Conservation (phyloP, 2,329 filamentous ascomycete genomes). For the Daldinia sp. region DNA sequence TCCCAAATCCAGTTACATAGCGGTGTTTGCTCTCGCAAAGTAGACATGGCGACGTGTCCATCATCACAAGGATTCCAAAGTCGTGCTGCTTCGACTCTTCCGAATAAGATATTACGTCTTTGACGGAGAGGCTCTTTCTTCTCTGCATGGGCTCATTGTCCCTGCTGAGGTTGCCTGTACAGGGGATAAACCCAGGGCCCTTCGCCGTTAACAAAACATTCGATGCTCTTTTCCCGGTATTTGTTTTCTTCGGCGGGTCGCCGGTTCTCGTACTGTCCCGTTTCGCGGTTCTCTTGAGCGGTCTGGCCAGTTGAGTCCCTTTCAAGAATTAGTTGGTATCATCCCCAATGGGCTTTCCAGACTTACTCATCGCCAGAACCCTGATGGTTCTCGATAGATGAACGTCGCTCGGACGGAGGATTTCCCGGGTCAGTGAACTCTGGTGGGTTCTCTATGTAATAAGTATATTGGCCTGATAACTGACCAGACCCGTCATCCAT, state of each 20-base stretch:
- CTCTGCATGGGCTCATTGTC: no score
- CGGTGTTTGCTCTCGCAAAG: background rate
- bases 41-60: background rate
- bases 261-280: background rate
- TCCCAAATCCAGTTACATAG: background rate
- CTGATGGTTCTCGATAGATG: slow-evolving; percentile 10
- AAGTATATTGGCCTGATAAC: background rate
- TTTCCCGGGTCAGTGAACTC: background rate
- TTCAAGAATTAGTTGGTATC: slow-evolving; percentile 14
- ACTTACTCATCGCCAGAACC: slow-evolving; percentile 31
- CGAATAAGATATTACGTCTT: background rate
- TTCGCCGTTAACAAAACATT: background rate
- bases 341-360: background rate
- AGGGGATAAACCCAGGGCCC: background rate
- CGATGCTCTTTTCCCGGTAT: background rate
- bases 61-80: background rate
- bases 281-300: background rate
- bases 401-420: background rate
- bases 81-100: background rate
- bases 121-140: background rate
- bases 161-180: background rate
- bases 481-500: background rate
- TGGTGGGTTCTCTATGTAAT: background rate
- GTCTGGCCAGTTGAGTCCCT: slow-evolving; percentile 9
- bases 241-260: background rate